A percentile compares a stretch with the other conserved stretches of the same genome.
Conservation (phyloP, 1,284 basidiomycete species). For the Schizophyllum amplum region DNA sequence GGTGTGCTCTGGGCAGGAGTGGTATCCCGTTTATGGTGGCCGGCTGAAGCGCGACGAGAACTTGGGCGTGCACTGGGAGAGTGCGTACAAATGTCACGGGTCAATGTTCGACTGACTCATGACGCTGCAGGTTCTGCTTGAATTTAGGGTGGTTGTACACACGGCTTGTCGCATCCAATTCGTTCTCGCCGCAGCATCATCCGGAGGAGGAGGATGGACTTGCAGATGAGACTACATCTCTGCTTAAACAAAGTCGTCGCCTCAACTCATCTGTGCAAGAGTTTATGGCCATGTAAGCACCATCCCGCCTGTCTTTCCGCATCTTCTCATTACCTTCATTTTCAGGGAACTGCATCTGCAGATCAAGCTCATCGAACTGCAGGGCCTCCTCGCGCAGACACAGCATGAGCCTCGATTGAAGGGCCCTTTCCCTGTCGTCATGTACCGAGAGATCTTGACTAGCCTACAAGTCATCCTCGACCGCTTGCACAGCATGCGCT, state of each 20-base stretch:
- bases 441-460: conserved; percentile 81
- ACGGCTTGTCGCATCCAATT: conserved; percentile 71
- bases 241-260: conserved; percentile 30
- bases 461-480: conserved; percentile 87
- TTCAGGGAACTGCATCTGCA: conserved; percentile 94
- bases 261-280: conserved; percentile 63
- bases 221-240: conserved; percentile 20
- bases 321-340: conserved; percentile 34
- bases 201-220: conserved; percentile 23
- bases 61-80: conserved; percentile 81
- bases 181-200: conserved; percentile 40
- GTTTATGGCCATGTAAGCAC: conserved; percentile 94
- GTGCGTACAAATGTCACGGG: conserved; percentile 34
- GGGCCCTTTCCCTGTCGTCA: conserved; percentile 77
- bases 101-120: neutral
- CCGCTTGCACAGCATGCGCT: conserved; percentile 89
- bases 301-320: conserved; percentile 27
- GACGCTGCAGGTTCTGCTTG: conserved; percentile 56
- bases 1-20: conserved; percentile 88
- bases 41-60: conserved; percentile 85
- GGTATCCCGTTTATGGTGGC: conserved; percentile 91
- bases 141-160: conserved; percentile 84
- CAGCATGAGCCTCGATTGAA: conserved; percentile 92
- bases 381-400: conserved; percentile 78
- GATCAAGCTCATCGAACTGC: conserved; percentile 79